Evolutionary conservation across 129 eudicot genomes (phyloP), one percentile per base, ranked within the genome.

Genomic region (Lactuca sativa): DNA sequence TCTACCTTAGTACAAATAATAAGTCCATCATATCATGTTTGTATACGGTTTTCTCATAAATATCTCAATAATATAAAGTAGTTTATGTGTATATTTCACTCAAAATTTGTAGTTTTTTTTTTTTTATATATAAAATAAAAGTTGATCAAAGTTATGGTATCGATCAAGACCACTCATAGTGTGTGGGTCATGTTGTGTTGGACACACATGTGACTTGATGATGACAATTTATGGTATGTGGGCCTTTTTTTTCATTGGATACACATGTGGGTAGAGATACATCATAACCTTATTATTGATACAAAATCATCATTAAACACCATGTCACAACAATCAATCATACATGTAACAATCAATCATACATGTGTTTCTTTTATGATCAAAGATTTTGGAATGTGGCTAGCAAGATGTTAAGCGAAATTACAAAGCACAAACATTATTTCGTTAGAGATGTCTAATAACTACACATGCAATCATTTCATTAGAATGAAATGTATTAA

Each of bases 201-300:
- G 80, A 68, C 64, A 68, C 69, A 59, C 63, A 67, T 76, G 74
- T 67, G 74, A 76, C 69, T 33, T 76, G 80, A 76, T 68, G 70
- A 76, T 76, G 77, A 85, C 90, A 77, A 78, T 78, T 82, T 70
- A 61, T 64, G 59, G 62, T 66, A 78, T 75, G 90, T 85, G 87
- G 87, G 81, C 71, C 90, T 69, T 76, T 56, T 76, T 56, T 62
- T 72, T 76, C 65, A 85, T 75, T 49, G 77, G 76, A 70, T 82
- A 54, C 81, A 74, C 82, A 79, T 82, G 85, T 79, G 85, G 61
- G 70, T 74, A 72, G 78, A 79, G 66, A 71, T 76, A 85, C 90
- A 76, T 82, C 81, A 85, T 82, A 74, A 73, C 64, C 90, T 73
- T 76, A 69, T 70, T 67, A 63, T 81, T 81, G 51, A 56, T 74